Percentiles rank a stretch among this genome's conserved stretches.
Evolutionary conservation across 805 yeast species (phyloP).

Genomic region (Cyberlindnera sargentensis): DNA sequence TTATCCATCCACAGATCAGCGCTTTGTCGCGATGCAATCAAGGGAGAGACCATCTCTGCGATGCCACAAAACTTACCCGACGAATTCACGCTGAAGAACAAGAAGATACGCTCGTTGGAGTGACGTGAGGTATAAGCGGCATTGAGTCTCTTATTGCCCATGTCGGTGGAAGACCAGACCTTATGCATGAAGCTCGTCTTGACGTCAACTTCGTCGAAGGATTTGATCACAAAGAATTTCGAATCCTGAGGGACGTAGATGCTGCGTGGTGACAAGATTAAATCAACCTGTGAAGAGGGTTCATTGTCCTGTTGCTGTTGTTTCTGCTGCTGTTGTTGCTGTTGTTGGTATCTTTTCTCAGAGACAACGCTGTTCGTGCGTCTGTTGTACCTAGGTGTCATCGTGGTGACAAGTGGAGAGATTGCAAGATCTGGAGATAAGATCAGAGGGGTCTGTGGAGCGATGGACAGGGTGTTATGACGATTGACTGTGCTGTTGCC

Average conservation of each 20-base stretch:
- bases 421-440: too few relatives aligned
- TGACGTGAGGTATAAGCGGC: constrained; percentile 29
- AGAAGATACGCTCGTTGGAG: constrained; percentile 30
- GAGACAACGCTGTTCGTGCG: too few relatives aligned
- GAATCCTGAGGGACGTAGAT: constrained; percentile 26
- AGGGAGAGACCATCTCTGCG: constrained; percentile 41
- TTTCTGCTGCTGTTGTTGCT: neutral
- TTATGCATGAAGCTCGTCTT: constrained; percentile 40
- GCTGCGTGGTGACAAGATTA: constrained; percentile 11
- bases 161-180: constrained; percentile 54
- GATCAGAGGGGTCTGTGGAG: too few relatives aligned
- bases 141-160: constrained; percentile 47
- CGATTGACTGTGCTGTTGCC: too few relatives aligned
- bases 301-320: neutral
- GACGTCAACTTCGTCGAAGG: constrained; percentile 42
- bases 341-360: neutral
- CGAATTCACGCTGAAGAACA: constrained; percentile 52
- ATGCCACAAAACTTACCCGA: constrained; percentile 54
- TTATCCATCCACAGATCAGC: constrained; percentile 38
- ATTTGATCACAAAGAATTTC: constrained; percentile 47
- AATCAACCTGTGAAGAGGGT: constrained; percentile 1
- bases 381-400: too few relatives aligned
- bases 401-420: too few relatives aligned
- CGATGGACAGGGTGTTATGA: too few relatives aligned
- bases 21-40: neutral